These are phyloP conservation scores for Roridomyces roridus DNA, from an alignment of 768 basidiomycete genomes.

Conservation along the genomic window DNA sequence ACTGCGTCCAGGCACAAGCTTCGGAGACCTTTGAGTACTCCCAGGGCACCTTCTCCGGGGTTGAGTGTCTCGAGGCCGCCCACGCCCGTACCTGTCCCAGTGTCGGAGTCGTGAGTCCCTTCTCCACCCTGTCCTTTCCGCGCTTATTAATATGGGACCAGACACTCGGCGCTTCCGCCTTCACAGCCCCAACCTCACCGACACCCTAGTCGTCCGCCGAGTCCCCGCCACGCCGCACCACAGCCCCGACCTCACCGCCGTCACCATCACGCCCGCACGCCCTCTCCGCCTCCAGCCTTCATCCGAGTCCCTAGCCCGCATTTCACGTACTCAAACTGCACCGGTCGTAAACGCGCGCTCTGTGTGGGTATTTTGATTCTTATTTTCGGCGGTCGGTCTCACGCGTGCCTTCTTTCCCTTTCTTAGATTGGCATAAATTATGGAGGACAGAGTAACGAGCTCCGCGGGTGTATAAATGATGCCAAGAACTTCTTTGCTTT, in stretches of 20 bases:
- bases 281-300: background rate
- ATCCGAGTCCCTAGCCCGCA: slow-evolving; percentile 12
- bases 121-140: no score
- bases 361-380: slow-evolving; percentile 5
- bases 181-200: slow-evolving; percentile 4
- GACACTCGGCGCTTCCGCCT: slow-evolving; percentile 1
- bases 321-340: slow-evolving; percentile 30
- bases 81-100: slow-evolving; percentile 8
- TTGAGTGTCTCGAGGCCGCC: background rate
- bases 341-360: slow-evolving; percentile 29
- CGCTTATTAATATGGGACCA: background rate
- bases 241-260: background rate
- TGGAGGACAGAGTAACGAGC: no score
- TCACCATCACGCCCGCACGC: background rate
- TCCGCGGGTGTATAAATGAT: no score
- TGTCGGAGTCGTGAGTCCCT: no score
- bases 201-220: slow-evolving; percentile 6
- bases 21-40: slow-evolving; percentile 6
- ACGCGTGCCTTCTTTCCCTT: no score
- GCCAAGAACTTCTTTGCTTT: no score
- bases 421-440: no score
- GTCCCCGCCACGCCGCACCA: background rate
- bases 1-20: background rate
- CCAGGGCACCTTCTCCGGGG: slow-evolving; percentile 4
- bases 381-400: no score